A percentile compares a stretch with the other conserved stretches of the same genome.
Evolutionary conservation across 2,329 filamentous ascomycete species (phyloP).

Genomic region (Microthyrium microscopicum): DNA sequence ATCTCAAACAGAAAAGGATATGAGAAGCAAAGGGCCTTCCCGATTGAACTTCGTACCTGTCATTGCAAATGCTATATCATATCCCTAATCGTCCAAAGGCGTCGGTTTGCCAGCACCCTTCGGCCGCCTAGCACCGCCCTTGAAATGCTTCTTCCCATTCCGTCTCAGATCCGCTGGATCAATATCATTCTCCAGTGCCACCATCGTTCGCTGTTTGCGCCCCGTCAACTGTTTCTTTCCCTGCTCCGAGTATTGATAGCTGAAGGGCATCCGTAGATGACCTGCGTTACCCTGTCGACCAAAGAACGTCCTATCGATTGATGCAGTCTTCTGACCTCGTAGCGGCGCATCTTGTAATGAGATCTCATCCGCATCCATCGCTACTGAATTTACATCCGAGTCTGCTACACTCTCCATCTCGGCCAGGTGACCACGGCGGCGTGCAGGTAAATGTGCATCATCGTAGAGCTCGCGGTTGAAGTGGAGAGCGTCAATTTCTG

Average conservation of each 20-base stretch:
- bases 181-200: constrained; percentile 69
- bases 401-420: not conserved
- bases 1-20: too few relatives aligned
- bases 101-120: too few relatives aligned
- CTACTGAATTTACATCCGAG: constrained; percentile 10
- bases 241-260: constrained; percentile 74
- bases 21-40: too few relatives aligned
- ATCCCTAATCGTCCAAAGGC: too few relatives aligned
- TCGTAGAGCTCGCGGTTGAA: constrained; percentile 92
- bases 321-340: constrained; percentile 55
- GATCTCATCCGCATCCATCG: constrained; percentile 28
- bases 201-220: constrained; percentile 64
- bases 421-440: constrained; percentile 52
- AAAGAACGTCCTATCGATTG: constrained; percentile 84
- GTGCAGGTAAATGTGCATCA: constrained; percentile 61
- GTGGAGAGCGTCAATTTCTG: constrained; percentile 46
- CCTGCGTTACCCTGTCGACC: constrained; percentile 45
- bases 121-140: too few relatives aligned
- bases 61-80: too few relatives aligned
- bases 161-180: constrained; percentile 56
- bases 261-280: constrained; percentile 67
- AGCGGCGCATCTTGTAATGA: constrained; percentile 17
- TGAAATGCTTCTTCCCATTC: constrained; percentile 83
- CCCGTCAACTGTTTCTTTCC: constrained; percentile 64
- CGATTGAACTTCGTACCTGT: too few relatives aligned